Evolutionary conservation across 495 filamentous ascomycete species (phyloP), one percentile per base, ranked within the genome.

Genomic region (Podospora appendiculata): DNA sequence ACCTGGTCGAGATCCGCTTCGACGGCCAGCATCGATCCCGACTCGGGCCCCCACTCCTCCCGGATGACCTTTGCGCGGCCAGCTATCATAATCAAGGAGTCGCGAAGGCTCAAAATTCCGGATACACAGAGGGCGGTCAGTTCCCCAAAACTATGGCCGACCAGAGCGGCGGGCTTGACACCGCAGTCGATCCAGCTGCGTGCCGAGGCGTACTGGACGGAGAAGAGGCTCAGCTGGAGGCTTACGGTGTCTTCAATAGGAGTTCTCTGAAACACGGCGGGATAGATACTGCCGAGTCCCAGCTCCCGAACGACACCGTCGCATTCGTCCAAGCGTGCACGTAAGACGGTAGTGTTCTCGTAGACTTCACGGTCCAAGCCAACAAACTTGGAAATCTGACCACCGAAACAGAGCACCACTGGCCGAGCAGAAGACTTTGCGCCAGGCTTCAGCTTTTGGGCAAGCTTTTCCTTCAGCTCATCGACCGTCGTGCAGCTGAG

Each of bases 101-200:
- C 75, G 0, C 33, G 1, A 0, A 80, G 60, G 0, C 55, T 57
- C 0, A 83, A 25, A 0, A 45, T 50, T 0, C 66, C 70, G 11
- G 71, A 58, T 5, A 83, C 58, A 16, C 58, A 68, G 0, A 82
- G 48, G 0, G 76, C 78, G 5, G 75, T 75, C 0, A 82, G 59
- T 55, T 82, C 61, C 1, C 80, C 80, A 53, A 83, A 76, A 47
- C 72, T 77, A 50, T 82, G 80, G 0, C 79, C 80, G 16, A 83
- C 45, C 0, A 80, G 34, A 0, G 58, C 48, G 3, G 49, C 57
- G 0, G 70, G 57, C 13, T 62, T 18, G 4, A 81, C 48, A 0
- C 79, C 77, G n/a, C 57, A 68, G 18, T 76, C 75, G 0, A 83
- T 64, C 79, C 80, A 83, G 8, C 58, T 45, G 47, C 53, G 66